phyloP scores from a whole-genome alignment of 345 rosid species.

The Eucalyptus brandiana region DNA sequence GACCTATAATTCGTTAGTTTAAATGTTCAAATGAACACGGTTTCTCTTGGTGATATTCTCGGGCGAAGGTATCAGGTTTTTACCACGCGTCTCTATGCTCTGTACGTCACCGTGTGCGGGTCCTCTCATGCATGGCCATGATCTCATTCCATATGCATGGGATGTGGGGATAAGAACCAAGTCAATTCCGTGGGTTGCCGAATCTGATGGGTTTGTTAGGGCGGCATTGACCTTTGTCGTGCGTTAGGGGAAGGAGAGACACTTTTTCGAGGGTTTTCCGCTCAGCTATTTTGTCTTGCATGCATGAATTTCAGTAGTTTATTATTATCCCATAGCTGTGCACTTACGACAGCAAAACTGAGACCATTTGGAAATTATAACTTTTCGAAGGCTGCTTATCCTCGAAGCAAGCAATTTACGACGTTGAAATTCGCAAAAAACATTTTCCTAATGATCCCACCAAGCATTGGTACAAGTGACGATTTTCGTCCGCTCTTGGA shows the following conservation, averaged over 20 bases:
- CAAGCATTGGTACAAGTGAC: background rate
- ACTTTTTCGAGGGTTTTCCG: background rate
- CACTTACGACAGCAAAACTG: background rate
- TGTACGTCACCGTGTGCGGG: background rate
- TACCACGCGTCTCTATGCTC: rapidly evolving
- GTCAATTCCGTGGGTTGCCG: background rate
- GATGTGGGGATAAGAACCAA: background rate
- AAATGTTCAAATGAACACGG: background rate
- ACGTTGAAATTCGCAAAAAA: background rate
- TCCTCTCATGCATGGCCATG: background rate
- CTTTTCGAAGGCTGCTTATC: background rate
- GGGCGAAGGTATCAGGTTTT: background rate
- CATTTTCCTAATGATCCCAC: background rate
- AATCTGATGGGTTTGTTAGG: background rate
- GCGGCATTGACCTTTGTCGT: background rate
- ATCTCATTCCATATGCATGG: background rate
- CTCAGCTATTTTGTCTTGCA: background rate
- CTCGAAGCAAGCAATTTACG: background rate
- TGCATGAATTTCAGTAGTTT: background rate
- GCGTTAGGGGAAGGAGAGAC: background rate
- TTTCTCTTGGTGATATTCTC: rapidly evolving
- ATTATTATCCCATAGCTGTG: background rate
- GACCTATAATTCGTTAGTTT: rapidly evolving
- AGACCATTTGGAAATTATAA: background rate
- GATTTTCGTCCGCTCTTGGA: background rate